Base-by-base conservation (phyloP, 495 filamentous ascomycete species). In the Aspergillus saccharolyticus region DNA sequence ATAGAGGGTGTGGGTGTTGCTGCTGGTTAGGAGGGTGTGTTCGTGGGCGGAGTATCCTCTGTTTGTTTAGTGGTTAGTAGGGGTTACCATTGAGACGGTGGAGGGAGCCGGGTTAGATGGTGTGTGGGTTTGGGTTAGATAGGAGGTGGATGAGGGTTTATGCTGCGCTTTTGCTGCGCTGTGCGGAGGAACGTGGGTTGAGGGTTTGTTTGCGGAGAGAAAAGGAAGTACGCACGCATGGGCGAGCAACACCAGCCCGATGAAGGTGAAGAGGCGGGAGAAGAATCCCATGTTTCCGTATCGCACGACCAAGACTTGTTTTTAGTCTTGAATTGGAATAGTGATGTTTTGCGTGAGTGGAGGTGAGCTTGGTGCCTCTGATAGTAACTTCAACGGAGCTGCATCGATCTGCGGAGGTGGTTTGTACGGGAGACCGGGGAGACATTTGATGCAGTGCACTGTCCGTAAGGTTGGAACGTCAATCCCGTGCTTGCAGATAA, bases 21-120 rank as follows among this genome's bases (percentile, higher is more conserved):
- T 81, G 46, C 85, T 82, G 64, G 82, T 82, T 52, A 91, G 80
- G 15, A 85, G 77, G 43, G 88, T 85, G 69, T 92, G 87, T 72
- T 95, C 90, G 61, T 91, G 86, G 43, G 90, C 89, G 52, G 90
- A 95, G 72, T 92, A 95, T 69, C 87, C 89, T 50, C 89, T 93
- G 57, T 24, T 57, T 28, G 7, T 49, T 18, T 22, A 7, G 16
- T 28, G 55, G 50, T 59, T 33, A 60, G 50, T 47, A n/a, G n/a
- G n/a, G n/a, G n/a, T n/a, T n/a, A n/a, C n/a, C n/a, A n/a, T n/a
- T n/a, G n/a, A n/a, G n/a, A n/a, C n/a, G n/a, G n/a, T n/a, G n/a
- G n/a, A n/a, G n/a, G n/a, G n/a, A n/a, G n/a, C n/a, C n/a, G n/a
- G n/a, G n/a, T n/a, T n/a, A n/a, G n/a, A n/a, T n/a, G n/a, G n/a